These are phyloP conservation scores for Cocos nucifera DNA, from an alignment of 176 grass and related monocot genomes.

Conservation along the genomic window DNA sequence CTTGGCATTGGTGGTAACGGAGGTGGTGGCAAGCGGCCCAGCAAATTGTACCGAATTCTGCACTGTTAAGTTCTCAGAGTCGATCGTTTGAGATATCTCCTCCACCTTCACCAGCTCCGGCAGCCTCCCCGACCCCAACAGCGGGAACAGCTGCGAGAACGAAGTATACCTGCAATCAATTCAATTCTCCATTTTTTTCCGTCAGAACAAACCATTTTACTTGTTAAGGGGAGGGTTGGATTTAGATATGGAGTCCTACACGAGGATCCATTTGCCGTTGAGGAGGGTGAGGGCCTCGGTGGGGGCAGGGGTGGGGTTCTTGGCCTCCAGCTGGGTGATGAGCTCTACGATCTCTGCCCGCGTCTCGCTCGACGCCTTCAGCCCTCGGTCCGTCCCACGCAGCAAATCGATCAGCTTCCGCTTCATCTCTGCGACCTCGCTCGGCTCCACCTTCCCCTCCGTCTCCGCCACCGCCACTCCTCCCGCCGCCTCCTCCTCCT, in stretches of 20 bases:
- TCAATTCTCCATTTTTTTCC: neutral
- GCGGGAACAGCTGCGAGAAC: conserved; percentile 60
- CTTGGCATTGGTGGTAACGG: conserved; percentile 80
- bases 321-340: conserved; percentile 81
- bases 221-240: too few relatives aligned
- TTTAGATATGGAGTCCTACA: conserved; percentile 28
- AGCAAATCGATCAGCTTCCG: conserved; percentile 56
- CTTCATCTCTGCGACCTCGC: conserved; percentile 56
- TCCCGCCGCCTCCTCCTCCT: neutral
- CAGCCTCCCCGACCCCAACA: conserved; percentile 53
- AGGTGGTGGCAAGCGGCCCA: conserved; percentile 59
- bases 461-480: conserved; percentile 23
- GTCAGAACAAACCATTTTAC: too few relatives aligned
- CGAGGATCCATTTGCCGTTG: conserved; percentile 92
- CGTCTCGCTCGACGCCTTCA: conserved; percentile 78
- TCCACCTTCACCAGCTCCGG: conserved; percentile 78
- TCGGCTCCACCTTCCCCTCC: conserved; percentile 17
- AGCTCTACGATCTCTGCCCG: conserved; percentile 74
- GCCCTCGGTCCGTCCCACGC: conserved; percentile 69
- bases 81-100: conserved; percentile 84
- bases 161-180: conserved; percentile 67
- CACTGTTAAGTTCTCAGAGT: conserved; percentile 79
- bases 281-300: conserved; percentile 73
- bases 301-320: conserved; percentile 78
- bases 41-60: conserved; percentile 87